phyloP scores from a whole-genome alignment of 305 asterid species.

The Lippia alba region DNA sequence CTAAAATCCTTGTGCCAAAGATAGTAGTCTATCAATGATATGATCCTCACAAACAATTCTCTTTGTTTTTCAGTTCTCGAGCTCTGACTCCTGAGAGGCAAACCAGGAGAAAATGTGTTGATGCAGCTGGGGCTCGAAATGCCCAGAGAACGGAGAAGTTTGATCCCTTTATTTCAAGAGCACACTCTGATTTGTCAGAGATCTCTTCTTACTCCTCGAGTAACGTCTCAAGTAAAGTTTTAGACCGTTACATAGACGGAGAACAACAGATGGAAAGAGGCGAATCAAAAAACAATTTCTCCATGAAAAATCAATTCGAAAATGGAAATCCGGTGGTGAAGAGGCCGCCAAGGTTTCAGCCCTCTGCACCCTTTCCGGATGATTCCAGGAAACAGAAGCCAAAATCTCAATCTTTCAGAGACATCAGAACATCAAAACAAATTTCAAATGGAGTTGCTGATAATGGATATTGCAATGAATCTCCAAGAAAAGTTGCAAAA shows the following conservation, averaged over 20 bases:
- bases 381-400: conserved; percentile 75
- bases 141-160: conserved; percentile 52
- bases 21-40: not conserved
- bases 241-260: conserved; percentile 94
- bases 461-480: conserved; percentile 63
- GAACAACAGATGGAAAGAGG: conserved; percentile 72
- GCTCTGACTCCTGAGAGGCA: conserved; percentile 83
- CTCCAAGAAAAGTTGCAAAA: conserved; percentile 86
- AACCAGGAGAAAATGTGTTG: conserved; percentile 44
- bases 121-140: conserved; percentile 45
- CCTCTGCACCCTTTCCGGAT: conserved; percentile 49
- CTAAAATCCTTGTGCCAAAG: not conserved
- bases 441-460: conserved; percentile 55
- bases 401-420: conserved; percentile 80
- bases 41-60: conserved; percentile 19
- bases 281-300: conserved; percentile 43
- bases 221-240: conserved; percentile 70
- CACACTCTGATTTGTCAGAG: conserved; percentile 70
- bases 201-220: conserved; percentile 80
- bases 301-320: conserved; percentile 47
- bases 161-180: conserved; percentile 44
- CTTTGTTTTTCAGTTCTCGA: conserved; percentile 52
- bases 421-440: conserved; percentile 46
- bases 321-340: conserved; percentile 51
- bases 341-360: conserved; percentile 64